Evolutionary conservation across 306 rosid species (phyloP), one percentile per base, ranked within the genome.

Genomic region (cucumber (Cucumis sativus)): DNA sequence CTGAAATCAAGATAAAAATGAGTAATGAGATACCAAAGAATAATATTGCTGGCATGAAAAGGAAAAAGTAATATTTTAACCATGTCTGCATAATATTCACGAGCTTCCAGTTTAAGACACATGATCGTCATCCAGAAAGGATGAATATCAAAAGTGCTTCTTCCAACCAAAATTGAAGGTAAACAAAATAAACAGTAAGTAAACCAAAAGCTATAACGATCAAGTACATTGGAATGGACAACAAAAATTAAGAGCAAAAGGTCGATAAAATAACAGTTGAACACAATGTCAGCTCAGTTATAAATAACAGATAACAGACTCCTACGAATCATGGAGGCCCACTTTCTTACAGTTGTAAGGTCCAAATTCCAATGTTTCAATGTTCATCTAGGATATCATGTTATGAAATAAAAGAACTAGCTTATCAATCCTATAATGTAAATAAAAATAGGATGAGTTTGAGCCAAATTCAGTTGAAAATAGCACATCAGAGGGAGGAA

Each of bases 1-100:
- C 98, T 93, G 84, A 23, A 77, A 80, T 58, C 45, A 79, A 82
- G 58, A 39, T 56, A 39, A 58, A 20, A 54, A 25, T 75, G 47
- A 55, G 51, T 39, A 20, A 33, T 10, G 14, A 74, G 64, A 37
- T 35, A 33, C 11, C 20, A 14, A 56, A 35, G 8, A 11, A 30
- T 4, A 60, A 55, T 6, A 74, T 45, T 40, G 17, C 55, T 25
- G 6, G 25, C 51, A 23, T 72, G 45, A 13, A 63, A 63, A 63
- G 7, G 69, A 3, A 67, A 67, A 67, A 7, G 17, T 9, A 74
- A 71, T 37, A 55, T 51, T 54, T 16, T 33, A 83, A 37, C 25
- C n/a, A 65, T 15, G 16, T 51, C 18, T 14, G 1, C 13, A 61
- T 61, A 61, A 11, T 25, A 28, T 25, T 35, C 47, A 64, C 9